phyloP scores from a whole-genome alignment of 2,329 filamentous ascomycete species.

The Fusarium sp. region DNA sequence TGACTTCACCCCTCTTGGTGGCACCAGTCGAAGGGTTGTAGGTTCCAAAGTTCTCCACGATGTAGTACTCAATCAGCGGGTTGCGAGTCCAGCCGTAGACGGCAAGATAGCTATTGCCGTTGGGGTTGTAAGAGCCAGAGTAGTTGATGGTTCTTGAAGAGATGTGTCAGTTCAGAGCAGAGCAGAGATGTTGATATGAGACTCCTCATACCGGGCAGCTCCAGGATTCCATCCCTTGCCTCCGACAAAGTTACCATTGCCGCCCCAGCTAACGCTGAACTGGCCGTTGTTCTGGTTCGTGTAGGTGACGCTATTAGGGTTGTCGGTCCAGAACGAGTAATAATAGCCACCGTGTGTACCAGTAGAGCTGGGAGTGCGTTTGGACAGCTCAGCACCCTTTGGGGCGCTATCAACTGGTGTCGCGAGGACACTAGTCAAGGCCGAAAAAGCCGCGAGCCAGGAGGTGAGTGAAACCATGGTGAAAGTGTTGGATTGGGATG shows the following conservation, averaged over 20 bases:
- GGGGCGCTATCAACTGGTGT: constrained; percentile 25
- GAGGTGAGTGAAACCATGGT: constrained; percentile 41
- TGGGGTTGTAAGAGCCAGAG: constrained; percentile 46
- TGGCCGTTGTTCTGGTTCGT: constrained; percentile 54
- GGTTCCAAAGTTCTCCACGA: constrained; percentile 50
- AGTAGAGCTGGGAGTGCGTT: constrained; percentile 49
- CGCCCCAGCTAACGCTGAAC: constrained; percentile 57
- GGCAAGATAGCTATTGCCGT: constrained; percentile 51
- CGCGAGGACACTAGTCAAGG: constrained; percentile 32
- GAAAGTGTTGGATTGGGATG: not conserved
- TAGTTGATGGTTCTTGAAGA: constrained; percentile 37
- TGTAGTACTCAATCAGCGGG: constrained; percentile 53
- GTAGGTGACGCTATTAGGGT: constrained; percentile 55
- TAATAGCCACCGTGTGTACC: constrained; percentile 53
- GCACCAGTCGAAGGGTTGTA: constrained; percentile 48
- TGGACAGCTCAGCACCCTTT: constrained; percentile 41
- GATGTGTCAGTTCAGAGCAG: constrained; percentile 11
- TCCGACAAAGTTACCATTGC: constrained; percentile 43
- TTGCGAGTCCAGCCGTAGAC: constrained; percentile 52
- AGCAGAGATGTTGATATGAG: constrained; percentile 40
- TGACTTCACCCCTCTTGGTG: constrained; percentile 48
- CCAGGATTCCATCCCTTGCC: constrained; percentile 43
- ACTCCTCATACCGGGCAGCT: constrained; percentile 44
- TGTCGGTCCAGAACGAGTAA: constrained; percentile 61
- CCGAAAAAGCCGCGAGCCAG: constrained; percentile 33